phyloP scores from a whole-genome alignment of 2,329 filamentous ascomycete genomes.

The Talaromyces sp. region DNA sequence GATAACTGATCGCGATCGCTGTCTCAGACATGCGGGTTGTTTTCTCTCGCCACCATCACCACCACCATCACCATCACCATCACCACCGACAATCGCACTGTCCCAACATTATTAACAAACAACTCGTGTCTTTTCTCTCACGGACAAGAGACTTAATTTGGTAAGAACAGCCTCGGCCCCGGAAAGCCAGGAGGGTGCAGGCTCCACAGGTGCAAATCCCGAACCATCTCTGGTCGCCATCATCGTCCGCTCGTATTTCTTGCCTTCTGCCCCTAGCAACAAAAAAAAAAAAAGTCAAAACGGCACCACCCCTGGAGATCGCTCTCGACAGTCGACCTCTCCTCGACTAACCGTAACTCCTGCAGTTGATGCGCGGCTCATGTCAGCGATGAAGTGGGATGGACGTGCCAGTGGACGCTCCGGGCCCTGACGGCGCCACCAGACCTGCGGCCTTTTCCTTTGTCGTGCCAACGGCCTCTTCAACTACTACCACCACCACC shows the following conservation, averaged over 20 bases:
- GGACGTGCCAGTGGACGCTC: not conserved
- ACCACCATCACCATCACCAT: too few relatives aligned
- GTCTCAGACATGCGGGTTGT: too few relatives aligned
- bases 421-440: not conserved
- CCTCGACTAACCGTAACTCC: too few relatives aligned
- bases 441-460: not conserved
- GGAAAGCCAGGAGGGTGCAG: not conserved
- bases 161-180: not conserved
- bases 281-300: not conserved
- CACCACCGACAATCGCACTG: too few relatives aligned
- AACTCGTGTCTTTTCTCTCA: too few relatives aligned
- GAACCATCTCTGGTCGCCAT: not conserved
- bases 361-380: not conserved
- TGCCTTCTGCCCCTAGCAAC: too few relatives aligned
- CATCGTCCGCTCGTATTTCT: not conserved
- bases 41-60: too few relatives aligned
- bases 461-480: constrained; percentile 12
- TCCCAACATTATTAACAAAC: too few relatives aligned
- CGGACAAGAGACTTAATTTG: not conserved
- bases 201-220: not conserved
- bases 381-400: not conserved
- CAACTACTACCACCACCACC: not conserved
- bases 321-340: too few relatives aligned
- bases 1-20: too few relatives aligned
- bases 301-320: not conserved